Evolutionary conservation across 345 rosid genomes (phyloP).

Genomic region (Salix arbutifolia): DNA sequence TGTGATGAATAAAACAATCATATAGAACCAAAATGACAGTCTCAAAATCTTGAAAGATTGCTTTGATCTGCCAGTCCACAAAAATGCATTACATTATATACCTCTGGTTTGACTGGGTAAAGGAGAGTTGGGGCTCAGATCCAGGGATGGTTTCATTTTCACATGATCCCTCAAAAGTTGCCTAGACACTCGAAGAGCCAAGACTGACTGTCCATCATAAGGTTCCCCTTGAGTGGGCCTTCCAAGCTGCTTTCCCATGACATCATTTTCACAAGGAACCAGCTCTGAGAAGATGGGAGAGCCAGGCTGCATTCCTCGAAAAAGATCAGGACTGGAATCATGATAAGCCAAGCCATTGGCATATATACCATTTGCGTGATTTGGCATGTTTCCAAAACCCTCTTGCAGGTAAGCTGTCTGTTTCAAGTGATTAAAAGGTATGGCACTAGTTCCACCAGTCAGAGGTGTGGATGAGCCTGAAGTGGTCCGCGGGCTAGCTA

Average conservation of each 20-base stretch:
- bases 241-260: conserved; percentile 39
- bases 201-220: conserved; percentile 44
- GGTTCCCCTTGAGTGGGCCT: conserved; percentile 13
- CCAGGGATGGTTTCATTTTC: conserved; percentile 47
- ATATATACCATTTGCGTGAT: conserved; percentile 45
- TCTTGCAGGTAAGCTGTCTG: conserved; percentile 55
- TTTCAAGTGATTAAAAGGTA: conserved; percentile 53
- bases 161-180: conserved; percentile 60
- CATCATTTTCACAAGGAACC: conserved; percentile 37
- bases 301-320: conserved; percentile 44
- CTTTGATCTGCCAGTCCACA: background rate
- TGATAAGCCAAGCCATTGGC: conserved; percentile 32
- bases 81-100: conserved; percentile 12
- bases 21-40: conserved; percentile 13
- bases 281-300: conserved; percentile 51
- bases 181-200: conserved; percentile 62
- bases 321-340: conserved; percentile 47
- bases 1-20: conserved; percentile 13
- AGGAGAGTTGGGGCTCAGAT: conserved; percentile 44
- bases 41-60: conserved; percentile 12
- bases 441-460: conserved; percentile 26
- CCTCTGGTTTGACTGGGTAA: conserved; percentile 38
- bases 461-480: conserved; percentile 32
- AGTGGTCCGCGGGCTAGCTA: conserved; percentile 27
- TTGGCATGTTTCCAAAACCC: conserved; percentile 36